Evolutionary conservation across 2,329 filamentous ascomycete species (phyloP).

Genomic region (Colletotrichum lentis): DNA sequence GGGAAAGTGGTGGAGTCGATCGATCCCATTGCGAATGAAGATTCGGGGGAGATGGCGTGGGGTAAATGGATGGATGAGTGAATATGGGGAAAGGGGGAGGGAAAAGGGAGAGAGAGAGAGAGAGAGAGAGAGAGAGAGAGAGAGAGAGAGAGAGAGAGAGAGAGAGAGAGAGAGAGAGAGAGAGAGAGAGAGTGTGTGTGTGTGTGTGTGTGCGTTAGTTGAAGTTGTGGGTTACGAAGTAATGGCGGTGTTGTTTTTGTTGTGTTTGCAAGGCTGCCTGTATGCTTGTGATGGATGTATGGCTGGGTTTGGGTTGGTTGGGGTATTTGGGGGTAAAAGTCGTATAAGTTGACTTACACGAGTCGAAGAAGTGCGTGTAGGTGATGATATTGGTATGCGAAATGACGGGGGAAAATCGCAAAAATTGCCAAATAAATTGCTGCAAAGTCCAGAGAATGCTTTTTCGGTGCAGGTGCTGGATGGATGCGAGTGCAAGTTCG

Average conservation of each 20-base stretch:
- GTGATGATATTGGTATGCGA: constrained; percentile 30
- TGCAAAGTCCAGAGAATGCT: not conserved
- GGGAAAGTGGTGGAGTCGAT: constrained; percentile 57
- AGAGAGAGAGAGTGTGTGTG: no score
- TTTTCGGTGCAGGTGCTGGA: constrained; percentile 30
- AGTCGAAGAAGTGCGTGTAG: constrained; percentile 6
- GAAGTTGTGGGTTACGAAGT: constrained; percentile 27
- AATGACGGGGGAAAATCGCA: constrained; percentile 22
- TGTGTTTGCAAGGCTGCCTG: not conserved
- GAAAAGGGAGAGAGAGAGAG: no score
- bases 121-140: no score
- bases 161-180: not conserved
- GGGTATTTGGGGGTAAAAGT: not conserved
- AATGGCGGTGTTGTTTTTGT: constrained; percentile 13
- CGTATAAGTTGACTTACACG: constrained; percentile 26
- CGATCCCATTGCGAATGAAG: constrained; percentile 52
- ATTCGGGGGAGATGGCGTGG: constrained; percentile 9
- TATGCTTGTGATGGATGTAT: constrained; percentile 27
- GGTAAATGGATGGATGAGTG: constrained; percentile 17
- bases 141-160: not conserved
- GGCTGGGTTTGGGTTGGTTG: constrained; percentile 2
- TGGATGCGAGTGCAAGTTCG: constrained; percentile 34
- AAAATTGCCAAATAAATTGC: constrained; percentile 12
- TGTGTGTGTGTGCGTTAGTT: constrained; percentile 3
- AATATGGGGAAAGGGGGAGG: constrained; percentile 8